Conservation (phyloP, 495 filamentous ascomycete genomes). For the Podospora tetraspora region DNA sequence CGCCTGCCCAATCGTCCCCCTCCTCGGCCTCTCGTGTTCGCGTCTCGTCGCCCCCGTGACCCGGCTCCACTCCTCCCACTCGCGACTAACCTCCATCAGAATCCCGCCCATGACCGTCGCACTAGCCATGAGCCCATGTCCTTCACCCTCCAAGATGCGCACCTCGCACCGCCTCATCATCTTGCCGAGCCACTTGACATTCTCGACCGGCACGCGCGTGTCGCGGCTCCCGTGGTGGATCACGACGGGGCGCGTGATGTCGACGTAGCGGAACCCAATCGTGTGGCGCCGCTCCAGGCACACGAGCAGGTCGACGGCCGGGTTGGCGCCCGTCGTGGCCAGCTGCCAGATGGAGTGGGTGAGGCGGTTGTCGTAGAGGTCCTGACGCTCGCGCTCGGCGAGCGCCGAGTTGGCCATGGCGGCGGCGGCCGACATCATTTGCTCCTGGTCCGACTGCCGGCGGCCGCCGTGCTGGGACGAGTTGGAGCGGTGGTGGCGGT, state of each 20-base stretch:
- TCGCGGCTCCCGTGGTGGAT: conserved; percentile 94
- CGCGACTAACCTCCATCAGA: conserved; percentile 83
- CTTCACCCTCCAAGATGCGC: conserved; percentile 82
- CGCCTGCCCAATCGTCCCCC: conserved; percentile 24
- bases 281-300: conserved; percentile 87
- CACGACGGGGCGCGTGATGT: conserved; percentile 82
- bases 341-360: conserved; percentile 92
- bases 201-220: conserved; percentile 88
- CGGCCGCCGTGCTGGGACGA: conserved; percentile 21
- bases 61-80: conserved; percentile 89
- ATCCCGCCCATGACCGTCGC: conserved; percentile 88
- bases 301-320: conserved; percentile 85
- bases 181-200: conserved; percentile 89
- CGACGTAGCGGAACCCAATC: conserved; percentile 95
- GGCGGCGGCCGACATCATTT: conserved; percentile 45
- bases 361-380: conserved; percentile 75
- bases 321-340: conserved; percentile 89
- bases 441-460: conserved; percentile 27
- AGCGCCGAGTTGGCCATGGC: conserved; percentile 31
- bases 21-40: conserved; percentile 23
- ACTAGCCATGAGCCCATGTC: conserved; percentile 94
- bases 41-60: conserved; percentile 30
- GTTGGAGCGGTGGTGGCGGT: conserved; percentile 30
- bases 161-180: conserved; percentile 92
- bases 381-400: conserved; percentile 65